Evolutionary conservation across 306 rosid species (phyloP), one percentile per base, ranked within the genome.

Genomic region (Ormosia semicastrata): DNA sequence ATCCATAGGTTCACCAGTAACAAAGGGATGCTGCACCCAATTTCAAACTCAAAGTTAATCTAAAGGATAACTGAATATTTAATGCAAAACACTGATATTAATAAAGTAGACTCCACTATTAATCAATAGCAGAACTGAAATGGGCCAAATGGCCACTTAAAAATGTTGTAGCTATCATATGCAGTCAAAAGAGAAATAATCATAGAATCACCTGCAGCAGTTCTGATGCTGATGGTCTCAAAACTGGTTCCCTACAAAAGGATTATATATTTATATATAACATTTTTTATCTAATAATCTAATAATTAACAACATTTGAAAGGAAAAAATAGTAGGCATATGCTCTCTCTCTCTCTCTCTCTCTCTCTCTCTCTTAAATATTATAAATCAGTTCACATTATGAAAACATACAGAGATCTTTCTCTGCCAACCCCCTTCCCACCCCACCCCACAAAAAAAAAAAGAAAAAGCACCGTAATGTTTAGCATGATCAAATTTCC

Each of bases 21-120:
- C 97, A 94, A 94, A 96, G 79, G 93, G 95, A 87, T 94, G 98
- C 99, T 96, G 92, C 91, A 88, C 32, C 62, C 67, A 71, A 64
- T 87, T 46, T 64, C 46, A 88, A 77, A 88, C 47, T 36, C 15
- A 47, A 62, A 56, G 72, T 87, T 81, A 85, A 46, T 75, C 77
- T 79, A 43, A 33, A 60, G 32, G 64, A 32, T 65, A 74, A 54
- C 70, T n/a, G 73, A 67, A 80, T 77, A 62, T 66, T 30, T 6
- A 74, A 72, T 49, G 84, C 76, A 77, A 57, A 70, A 67, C 75
- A 39, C 33, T 66, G 75, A 4, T 10, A 60, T 40, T 24, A 81
- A 49, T 52, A 76, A 59, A 53, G 44, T 62, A 40, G 17, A 36
- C 24, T 54, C 64, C 41, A 83, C 82, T 50, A 59, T 37, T 68